A percentile compares a stretch with the other conserved stretches of the same genome.
Evolutionary conservation across 441 rosid genomes (phyloP).

Genomic region (Brassica balearica): DNA sequence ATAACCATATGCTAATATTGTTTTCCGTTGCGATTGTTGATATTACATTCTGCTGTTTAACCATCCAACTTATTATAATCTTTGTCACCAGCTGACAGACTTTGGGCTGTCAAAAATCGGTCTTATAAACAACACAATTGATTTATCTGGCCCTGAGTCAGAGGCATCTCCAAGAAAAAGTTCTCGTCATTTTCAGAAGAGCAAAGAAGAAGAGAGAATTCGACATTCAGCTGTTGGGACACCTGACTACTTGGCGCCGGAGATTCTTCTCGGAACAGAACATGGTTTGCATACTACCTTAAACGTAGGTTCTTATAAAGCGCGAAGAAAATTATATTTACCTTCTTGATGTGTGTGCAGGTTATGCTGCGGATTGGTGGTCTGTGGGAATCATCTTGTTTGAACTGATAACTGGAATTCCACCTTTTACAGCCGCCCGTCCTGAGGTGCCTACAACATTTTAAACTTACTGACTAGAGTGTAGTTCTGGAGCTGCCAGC

Average conservation of each 20-base stretch:
- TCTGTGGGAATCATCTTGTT: conserved; percentile 88
- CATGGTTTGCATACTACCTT: conserved; percentile 61
- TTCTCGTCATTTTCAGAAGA: conserved; percentile 47
- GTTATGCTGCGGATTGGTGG: conserved; percentile 92
- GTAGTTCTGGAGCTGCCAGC: conserved; percentile 24
- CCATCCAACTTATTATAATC: conserved; percentile 42
- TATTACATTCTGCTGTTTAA: conserved; percentile 23
- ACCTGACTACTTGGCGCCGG: conserved; percentile 91
- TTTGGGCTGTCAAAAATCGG: conserved; percentile 91
- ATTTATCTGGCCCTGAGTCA: conserved; percentile 65
- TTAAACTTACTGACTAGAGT: conserved; percentile 21
- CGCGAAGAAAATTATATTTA: conserved; percentile 37
- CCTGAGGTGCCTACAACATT: conserved; percentile 64
- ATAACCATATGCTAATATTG: conserved; percentile 6
- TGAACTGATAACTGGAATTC: conserved; percentile 83
- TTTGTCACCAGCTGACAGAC: conserved; percentile 81
- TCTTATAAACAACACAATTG: conserved; percentile 81
- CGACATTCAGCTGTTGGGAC: conserved; percentile 81
- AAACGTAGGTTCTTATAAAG: conserved; percentile 1
- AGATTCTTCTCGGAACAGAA: conserved; percentile 90
- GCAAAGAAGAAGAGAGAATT: conserved; percentile 55
- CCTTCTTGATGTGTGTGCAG: conserved; percentile 53
- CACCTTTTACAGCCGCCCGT: conserved; percentile 73
- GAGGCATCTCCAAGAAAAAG: conserved; percentile 48
- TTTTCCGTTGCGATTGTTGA: conserved; percentile 14